Conservation (phyloP, 2,329 filamentous ascomycete genomes). For the Pseudogymnoascus sp. region DNA sequence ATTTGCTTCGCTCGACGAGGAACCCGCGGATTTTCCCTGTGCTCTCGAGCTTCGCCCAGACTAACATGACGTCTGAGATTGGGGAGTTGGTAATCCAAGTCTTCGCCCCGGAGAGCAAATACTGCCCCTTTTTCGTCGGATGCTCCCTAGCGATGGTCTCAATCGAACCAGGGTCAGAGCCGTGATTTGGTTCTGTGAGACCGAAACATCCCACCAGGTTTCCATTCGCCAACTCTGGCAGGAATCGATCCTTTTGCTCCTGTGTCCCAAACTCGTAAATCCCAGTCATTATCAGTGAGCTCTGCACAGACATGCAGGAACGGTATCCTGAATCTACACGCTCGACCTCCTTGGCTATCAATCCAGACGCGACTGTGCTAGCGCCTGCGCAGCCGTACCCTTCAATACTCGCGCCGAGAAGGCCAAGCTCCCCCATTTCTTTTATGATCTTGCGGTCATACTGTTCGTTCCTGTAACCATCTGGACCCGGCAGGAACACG, state of each 20-base stretch:
- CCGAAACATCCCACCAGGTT: conserved; percentile 80
- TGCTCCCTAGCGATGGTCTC: conserved; percentile 80
- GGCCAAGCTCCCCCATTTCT: conserved; percentile 89
- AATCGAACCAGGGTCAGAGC: conserved; percentile 86
- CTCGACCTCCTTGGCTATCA: conserved; percentile 90
- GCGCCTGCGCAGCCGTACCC: conserved; percentile 85
- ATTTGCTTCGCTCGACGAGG: conserved; percentile 75
- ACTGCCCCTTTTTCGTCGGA: conserved; percentile 75
- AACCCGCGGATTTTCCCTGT: conserved; percentile 94
- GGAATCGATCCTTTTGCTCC: conserved; percentile 78
- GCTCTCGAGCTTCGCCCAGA: conserved; percentile 89
- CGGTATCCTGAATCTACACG: conserved; percentile 86
- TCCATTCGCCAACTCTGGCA: conserved; percentile 78
- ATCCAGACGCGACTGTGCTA: conserved; percentile 74
- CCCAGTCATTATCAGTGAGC: conserved; percentile 85
- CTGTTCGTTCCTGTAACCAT: conserved; percentile 78
- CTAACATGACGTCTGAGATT: conserved; percentile 74
- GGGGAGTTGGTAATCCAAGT: conserved; percentile 96
- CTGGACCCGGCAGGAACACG: conserved; percentile 36
- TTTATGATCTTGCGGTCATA: conserved; percentile 79
- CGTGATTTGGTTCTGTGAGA: conserved; percentile 86
- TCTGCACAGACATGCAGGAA: conserved; percentile 89
- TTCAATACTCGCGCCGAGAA: conserved; percentile 77
- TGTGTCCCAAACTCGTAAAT: conserved; percentile 79
- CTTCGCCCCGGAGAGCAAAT: conserved; percentile 72